Evolutionary conservation across 345 rosid genomes (phyloP).

Genomic region (Luvunga scandens): DNA sequence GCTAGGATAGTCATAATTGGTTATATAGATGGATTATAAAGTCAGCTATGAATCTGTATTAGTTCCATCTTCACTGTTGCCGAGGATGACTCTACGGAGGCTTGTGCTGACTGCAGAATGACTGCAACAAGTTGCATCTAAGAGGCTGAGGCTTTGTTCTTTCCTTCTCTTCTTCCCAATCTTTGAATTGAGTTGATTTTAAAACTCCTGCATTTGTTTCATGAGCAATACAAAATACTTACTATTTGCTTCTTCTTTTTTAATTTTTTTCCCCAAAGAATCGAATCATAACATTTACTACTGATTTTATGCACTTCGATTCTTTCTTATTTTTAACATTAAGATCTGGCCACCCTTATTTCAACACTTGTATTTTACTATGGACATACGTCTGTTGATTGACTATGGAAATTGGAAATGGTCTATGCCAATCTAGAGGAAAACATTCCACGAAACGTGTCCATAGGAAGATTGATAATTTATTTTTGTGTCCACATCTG

Average conservation of each 20-base stretch:
- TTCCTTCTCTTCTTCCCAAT: neutral
- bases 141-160: slow-evolving; percentile 26
- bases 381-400: neutral
- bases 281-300: too few relatives aligned
- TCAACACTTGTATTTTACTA: neutral
- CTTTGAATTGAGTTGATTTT: neutral
- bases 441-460: too few relatives aligned
- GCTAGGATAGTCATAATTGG: too few relatives aligned
- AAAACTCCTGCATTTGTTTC: neutral
- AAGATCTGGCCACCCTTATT: neutral
- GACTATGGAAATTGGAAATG: neutral
- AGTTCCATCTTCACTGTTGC: neutral
- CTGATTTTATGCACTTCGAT: neutral
- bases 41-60: neutral
- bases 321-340: neutral
- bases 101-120: slow-evolving; percentile 40
- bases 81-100: slow-evolving; percentile 45
- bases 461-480: neutral
- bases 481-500: neutral
- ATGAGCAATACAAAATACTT: neutral
- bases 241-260: neutral
- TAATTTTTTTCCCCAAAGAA: too few relatives aligned
- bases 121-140: slow-evolving; percentile 15
- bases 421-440: neutral
- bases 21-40: neutral